Percentiles rank a stretch among this genome's conserved stretches.
Evolutionary conservation across 176 grass and related monocot genomes (phyloP).

Genomic region (Tillandsia fasciculata): DNA sequence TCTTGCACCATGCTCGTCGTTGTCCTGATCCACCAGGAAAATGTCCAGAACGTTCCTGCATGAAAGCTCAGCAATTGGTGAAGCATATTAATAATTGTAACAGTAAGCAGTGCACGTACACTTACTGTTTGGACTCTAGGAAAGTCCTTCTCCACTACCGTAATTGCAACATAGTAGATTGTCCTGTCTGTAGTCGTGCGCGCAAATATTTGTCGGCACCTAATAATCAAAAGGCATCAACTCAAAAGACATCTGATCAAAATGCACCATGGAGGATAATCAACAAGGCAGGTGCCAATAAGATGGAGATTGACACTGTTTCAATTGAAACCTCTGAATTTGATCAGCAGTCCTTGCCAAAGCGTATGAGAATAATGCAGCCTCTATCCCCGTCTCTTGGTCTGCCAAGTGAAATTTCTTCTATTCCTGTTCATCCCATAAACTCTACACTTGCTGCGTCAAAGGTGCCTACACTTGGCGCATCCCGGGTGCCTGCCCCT

Average conservation of each 20-base stretch:
- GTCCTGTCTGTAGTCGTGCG: slow-evolving; percentile 72
- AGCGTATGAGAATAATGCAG: slow-evolving; percentile 47
- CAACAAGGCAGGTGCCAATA: slow-evolving; percentile 34
- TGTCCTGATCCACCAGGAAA: slow-evolving; percentile 63
- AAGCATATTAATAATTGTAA: slow-evolving; percentile 71
- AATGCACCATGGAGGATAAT: slow-evolving; percentile 35
- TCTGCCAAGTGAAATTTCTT: slow-evolving; percentile 44
- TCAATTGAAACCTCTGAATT: slow-evolving; percentile 42
- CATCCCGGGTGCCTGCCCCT: too few relatives aligned
- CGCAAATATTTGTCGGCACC: slow-evolving; percentile 34
- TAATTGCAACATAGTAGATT: slow-evolving; percentile 47
- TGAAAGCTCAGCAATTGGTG: slow-evolving; percentile 60
- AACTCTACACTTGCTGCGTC: slow-evolving; percentile 26
- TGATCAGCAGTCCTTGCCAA: slow-evolving; percentile 44
- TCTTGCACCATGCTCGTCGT: slow-evolving; percentile 70
- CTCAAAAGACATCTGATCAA: slow-evolving; percentile 44
- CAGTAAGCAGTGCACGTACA: slow-evolving; percentile 51
- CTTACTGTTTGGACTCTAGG: slow-evolving; percentile 48
- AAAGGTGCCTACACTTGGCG: too few relatives aligned
- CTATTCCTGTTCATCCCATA: slow-evolving; percentile 32
- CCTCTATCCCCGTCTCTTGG: slow-evolving; percentile 20
- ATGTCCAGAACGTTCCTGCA: slow-evolving; percentile 64
- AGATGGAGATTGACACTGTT: slow-evolving; percentile 59
- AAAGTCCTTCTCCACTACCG: slow-evolving; percentile 60
- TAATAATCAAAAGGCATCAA: neutral